These are phyloP conservation scores for Colletotrichum caudatum DNA, from an alignment of 2,329 filamentous ascomycete genomes.

Conservation along the genomic window DNA sequence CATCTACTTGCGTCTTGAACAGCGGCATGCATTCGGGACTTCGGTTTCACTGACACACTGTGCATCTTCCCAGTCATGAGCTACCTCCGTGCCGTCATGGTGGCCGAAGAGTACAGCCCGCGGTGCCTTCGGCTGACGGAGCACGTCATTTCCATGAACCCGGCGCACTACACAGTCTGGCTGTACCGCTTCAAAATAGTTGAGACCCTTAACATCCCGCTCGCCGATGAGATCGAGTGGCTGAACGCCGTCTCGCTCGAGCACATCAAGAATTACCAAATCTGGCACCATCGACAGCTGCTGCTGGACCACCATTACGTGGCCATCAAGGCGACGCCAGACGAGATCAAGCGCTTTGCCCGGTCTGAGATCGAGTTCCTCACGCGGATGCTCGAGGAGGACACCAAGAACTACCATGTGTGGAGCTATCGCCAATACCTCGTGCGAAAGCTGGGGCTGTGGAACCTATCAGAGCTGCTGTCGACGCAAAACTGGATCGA, in stretches of 20 bases:
- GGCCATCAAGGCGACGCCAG: conserved; percentile 65
- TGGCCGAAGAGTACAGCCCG: conserved; percentile 82
- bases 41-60: conserved; percentile 10
- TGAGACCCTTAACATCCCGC: conserved; percentile 71
- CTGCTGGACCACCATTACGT: conserved; percentile 70
- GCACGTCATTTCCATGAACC: conserved; percentile 91
- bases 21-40: background rate
- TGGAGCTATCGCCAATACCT: conserved; percentile 92
- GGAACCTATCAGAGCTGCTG: conserved; percentile 75
- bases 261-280: conserved; percentile 98
- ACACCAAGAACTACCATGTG: conserved; percentile 98
- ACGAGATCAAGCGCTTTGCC: conserved; percentile 69
- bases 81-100: conserved; percentile 95
- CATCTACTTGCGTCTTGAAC: conserved; percentile 6
- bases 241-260: conserved; percentile 84
- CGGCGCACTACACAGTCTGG: conserved; percentile 99
- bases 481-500: conserved; percentile 80
- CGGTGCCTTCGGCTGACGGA: conserved; percentile 85
- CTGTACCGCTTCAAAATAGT: conserved; percentile 89
- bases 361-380: conserved; percentile 81
- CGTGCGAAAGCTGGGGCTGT: conserved; percentile 75
- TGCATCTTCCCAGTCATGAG: conserved; percentile 73
- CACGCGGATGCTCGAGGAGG: conserved; percentile 81
- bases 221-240: conserved; percentile 84
- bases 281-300: conserved; percentile 84